Conservation (phyloP, 192 early-diverging fungal genomes). For the Funneliformis mosseae region DNA sequence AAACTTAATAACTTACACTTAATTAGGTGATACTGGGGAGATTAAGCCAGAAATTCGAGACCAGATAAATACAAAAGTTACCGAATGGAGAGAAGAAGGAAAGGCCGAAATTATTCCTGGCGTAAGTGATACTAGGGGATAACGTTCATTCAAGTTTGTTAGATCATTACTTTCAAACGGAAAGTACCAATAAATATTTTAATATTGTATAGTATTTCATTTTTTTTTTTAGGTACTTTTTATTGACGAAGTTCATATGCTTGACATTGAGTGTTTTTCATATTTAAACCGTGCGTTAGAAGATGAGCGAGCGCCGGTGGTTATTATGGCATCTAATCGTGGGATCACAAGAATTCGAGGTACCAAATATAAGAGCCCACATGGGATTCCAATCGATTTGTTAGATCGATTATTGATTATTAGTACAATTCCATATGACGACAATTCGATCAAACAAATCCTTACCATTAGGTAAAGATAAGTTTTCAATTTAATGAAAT, state of each 20-base stretch:
- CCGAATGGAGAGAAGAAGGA: constrained; percentile 98
- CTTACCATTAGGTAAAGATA: constrained; percentile 69
- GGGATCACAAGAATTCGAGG: constrained; percentile 95
- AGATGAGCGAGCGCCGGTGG: constrained; percentile 93
- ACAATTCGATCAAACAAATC: constrained; percentile 86
- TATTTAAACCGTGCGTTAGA: constrained; percentile 97
- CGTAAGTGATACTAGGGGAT: constrained; percentile 45
- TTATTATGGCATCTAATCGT: constrained; percentile 99
- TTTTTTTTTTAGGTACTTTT: constrained; percentile 72
- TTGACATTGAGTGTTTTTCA: constrained; percentile 99
- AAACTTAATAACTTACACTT: not conserved
- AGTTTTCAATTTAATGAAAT: not conserved
- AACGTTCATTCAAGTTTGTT: not conserved
- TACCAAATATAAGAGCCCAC: constrained; percentile 94
- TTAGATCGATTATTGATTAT: constrained; percentile 96
- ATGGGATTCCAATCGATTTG: constrained; percentile 96
- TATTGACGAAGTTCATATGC: constrained; percentile 99
- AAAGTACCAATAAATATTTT: not conserved
- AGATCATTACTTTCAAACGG: not conserved
- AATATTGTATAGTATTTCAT: not conserved
- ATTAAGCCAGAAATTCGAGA: constrained; percentile 97
- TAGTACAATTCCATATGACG: constrained; percentile 84
- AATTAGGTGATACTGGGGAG: constrained; percentile 86
- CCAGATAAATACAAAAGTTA: constrained; percentile 95
- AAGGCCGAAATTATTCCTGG: constrained; percentile 98